These are phyloP conservation scores for Exophiala aquamarina DNA, from an alignment of 2,329 filamentous ascomycete genomes.

Conservation along the genomic window DNA sequence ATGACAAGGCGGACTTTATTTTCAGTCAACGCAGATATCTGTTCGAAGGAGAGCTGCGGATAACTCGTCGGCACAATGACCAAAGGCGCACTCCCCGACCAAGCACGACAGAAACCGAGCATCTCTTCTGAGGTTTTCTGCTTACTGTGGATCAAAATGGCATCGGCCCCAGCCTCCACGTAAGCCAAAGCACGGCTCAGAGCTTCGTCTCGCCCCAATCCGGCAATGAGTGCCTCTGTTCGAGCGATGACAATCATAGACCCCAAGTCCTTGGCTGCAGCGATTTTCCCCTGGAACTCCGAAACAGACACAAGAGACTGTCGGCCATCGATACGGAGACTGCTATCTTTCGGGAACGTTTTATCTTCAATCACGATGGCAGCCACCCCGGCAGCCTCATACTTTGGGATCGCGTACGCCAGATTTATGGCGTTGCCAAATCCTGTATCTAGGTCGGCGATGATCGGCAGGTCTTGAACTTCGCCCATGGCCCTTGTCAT, in stretches of 20 bases:
- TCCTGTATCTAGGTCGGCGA: conserved; percentile 56
- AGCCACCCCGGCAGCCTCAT: conserved; percentile 54
- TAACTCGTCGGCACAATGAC: conserved; percentile 18
- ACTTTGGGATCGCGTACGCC: conserved; percentile 48
- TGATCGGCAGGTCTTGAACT: conserved; percentile 38
- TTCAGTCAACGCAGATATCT: conserved; percentile 4
- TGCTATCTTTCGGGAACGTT: conserved; percentile 16
- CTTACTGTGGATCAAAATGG: conserved; percentile 19
- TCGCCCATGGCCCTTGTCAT: conserved; percentile 11
- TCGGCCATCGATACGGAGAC: conserved; percentile 6
- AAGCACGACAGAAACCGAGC: conserved; percentile 15
- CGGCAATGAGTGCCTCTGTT: conserved; percentile 18
- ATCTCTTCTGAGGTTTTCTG: conserved; percentile 15
- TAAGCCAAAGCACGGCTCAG: conserved; percentile 8
- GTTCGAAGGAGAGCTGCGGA: conserved; percentile 13
- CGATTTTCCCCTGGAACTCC: conserved; percentile 19
- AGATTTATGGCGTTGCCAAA: conserved; percentile 51
- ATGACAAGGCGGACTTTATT: conserved; percentile 16
- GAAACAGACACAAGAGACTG: conserved; percentile 6
- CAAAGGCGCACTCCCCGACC: conserved; percentile 13
- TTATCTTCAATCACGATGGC: conserved; percentile 57
- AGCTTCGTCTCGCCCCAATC: conserved; percentile 11
- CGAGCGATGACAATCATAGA: conserved; percentile 14
- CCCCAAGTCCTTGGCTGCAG: conserved; percentile 10
- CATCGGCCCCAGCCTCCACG: conserved; percentile 15